Base-by-base conservation (phyloP, 371 early-diverging fungal genomes). In the Nematocida ausubeli region DNA sequence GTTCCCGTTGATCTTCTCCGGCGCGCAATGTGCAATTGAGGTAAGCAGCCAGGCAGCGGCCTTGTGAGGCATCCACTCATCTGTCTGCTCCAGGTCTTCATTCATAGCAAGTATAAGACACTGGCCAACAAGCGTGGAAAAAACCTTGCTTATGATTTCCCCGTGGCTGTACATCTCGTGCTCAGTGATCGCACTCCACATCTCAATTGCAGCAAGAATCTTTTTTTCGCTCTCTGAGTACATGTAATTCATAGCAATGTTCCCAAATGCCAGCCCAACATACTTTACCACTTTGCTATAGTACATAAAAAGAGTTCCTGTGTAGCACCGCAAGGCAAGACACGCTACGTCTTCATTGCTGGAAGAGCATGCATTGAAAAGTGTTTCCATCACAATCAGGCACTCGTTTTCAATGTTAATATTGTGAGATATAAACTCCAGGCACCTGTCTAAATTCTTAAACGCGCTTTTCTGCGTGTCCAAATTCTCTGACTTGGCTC, bases 101-200 rank as follows among this genome's bases (percentile, higher is more conserved):
- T 51, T 60, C 57, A 80, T 52, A 26, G 39, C 26, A 2, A 67
- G 44, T 1, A 81, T 37, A 47, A 83, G 12, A 40, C 64, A 37
- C 14, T 66, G 75, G 19, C 84, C 44, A 6, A 81, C 49, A 14
- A 73, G 52, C 0, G 58, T 24, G 14, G 80, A 4, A 70, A 70
- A 64, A 6, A 56, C 50, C 47, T 73, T 42, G 12, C 66, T 28
- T 16, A 81, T 63, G n/a, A 44, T 64, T 26, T 69, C 47, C 2
- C 24, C 26, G 0, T 34, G 42, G 2, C 26, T 19, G 24, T 80
- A 69, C 12, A 60, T 80, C 52, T 70, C 81, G 19, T 63, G 52
- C 62, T 84, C 83, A 3, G 80, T 63, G 28, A 85, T 34, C 0
- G 78, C 66, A 49, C 65, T 69, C 84, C 84, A 85, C 65, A 83